phyloP scores from a whole-genome alignment of 1,139 yeast species.

The Geotrichum europaeum region DNA sequence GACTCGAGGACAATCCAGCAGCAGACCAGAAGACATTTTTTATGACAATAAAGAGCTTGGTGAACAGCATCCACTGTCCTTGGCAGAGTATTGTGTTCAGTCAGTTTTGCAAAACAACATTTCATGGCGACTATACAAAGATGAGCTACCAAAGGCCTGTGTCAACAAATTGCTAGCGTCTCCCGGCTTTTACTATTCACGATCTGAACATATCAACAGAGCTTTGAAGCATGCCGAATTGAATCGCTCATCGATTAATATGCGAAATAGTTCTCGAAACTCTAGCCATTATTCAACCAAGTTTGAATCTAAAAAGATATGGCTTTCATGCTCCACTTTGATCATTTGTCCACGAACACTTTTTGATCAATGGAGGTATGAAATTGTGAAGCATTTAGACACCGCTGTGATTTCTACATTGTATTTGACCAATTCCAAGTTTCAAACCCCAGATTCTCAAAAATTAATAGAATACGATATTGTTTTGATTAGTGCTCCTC shows the following conservation, averaged over 20 bases:
- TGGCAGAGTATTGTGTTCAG: constrained; percentile 42
- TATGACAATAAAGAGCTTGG: background rate
- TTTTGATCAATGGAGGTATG: constrained; percentile 59
- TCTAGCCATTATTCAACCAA: constrained; percentile 17
- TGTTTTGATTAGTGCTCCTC: constrained; percentile 46
- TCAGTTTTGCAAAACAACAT: constrained; percentile 44
- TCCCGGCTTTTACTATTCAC: constrained; percentile 9
- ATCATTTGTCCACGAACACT: constrained; percentile 62
- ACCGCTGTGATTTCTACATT: constrained; percentile 21
- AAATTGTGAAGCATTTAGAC: constrained; percentile 50
- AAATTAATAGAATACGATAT: constrained; percentile 45
- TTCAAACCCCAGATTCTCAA: constrained; percentile 27
- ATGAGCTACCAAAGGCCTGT: constrained; percentile 42
- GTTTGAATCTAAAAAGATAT: constrained; percentile 32
- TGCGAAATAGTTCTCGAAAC: constrained; percentile 21
- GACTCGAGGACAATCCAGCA: constrained; percentile 48
- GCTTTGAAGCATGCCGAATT: constrained; percentile 29
- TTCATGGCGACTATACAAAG: constrained; percentile 49
- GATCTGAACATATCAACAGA: constrained; percentile 6
- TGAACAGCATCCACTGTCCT: constrained; percentile 23
- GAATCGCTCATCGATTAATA: constrained; percentile 9
- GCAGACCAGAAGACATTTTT: constrained; percentile 36
- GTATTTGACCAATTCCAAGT: constrained; percentile 19
- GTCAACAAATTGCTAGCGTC: constrained; percentile 21
- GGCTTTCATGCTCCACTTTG: constrained; percentile 49